phyloP scores from a whole-genome alignment of 768 basidiomycete genomes.

The Sarcomyxa edulis region DNA sequence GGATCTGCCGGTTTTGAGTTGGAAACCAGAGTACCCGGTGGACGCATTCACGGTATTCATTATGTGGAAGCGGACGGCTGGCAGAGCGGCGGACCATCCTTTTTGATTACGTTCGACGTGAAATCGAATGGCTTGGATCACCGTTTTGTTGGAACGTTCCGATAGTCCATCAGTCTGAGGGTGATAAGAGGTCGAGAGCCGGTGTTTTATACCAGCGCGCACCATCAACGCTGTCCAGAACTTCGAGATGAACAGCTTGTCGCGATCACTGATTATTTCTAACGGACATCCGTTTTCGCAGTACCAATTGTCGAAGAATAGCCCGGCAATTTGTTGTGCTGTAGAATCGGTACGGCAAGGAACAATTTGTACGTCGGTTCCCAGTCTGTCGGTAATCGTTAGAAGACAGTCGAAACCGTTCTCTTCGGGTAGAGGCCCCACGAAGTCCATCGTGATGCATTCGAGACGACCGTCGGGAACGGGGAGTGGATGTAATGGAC shows the following conservation, averaged over 20 bases:
- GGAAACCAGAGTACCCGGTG: conserved; percentile 22
- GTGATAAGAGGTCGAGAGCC: conserved; percentile 27
- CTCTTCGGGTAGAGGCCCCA: conserved; percentile 22
- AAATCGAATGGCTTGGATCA: too few relatives aligned
- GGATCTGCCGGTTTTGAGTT: conserved; percentile 13
- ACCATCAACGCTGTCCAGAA: too few relatives aligned
- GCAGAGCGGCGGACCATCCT: conserved; percentile 21
- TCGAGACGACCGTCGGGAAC: conserved; percentile 21
- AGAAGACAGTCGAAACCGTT: conserved; percentile 19
- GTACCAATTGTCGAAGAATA: conserved; percentile 27
- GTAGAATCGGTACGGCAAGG: conserved; percentile 7
- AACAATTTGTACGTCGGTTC: conserved; percentile 20
- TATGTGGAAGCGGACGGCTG: conserved; percentile 18
- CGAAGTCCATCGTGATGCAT: conserved; percentile 20
- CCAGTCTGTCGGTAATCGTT: conserved; percentile 20
- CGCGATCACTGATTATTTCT: too few relatives aligned
- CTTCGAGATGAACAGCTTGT: too few relatives aligned
- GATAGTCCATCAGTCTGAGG: too few relatives aligned
- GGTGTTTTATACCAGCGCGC: too few relatives aligned
- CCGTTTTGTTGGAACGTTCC: too few relatives aligned
- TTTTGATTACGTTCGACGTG: too few relatives aligned
- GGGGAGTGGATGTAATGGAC: conserved; percentile 18
- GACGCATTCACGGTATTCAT: conserved; percentile 23
- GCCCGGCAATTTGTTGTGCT: conserved; percentile 12
- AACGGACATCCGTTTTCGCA: conserved; percentile 28